Conservation (phyloP, 1,139 yeast species). For the Komagataea norvegica region DNA sequence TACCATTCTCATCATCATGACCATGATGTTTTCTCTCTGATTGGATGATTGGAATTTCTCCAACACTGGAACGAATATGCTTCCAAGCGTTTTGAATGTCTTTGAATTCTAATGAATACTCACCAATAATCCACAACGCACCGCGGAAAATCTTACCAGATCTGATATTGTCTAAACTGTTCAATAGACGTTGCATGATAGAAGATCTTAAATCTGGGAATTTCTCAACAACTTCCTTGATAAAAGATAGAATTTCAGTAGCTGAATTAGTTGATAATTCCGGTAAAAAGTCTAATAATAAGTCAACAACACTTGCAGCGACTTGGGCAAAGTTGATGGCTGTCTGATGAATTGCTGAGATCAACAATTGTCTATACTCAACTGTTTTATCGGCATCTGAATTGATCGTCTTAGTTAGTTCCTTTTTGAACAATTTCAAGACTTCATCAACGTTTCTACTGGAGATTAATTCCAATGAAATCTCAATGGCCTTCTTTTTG, state of each 20-base stretch:
- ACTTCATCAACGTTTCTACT: conserved; percentile 94
- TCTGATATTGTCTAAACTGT: conserved; percentile 60
- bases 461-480: conserved; percentile 73
- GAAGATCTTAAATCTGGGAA: conserved; percentile 75
- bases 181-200: conserved; percentile 61
- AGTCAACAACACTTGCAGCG: conserved; percentile 85
- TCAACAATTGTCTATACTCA: conserved; percentile 86
- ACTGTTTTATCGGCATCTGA: conserved; percentile 72
- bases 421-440: conserved; percentile 85
- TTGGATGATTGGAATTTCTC: conserved; percentile 86
- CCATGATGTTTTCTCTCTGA: conserved; percentile 54
- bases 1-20: conserved; percentile 35
- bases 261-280: conserved; percentile 87
- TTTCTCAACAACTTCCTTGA: conserved; percentile 90
- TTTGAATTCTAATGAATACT: conserved; percentile 68
- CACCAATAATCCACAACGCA: conserved; percentile 94
- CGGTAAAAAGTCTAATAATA: conserved; percentile 79
- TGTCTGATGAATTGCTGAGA: conserved; percentile 82
- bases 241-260: conserved; percentile 79
- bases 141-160: conserved; percentile 93
- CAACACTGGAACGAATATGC: conserved; percentile 74
- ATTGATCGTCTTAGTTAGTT: conserved; percentile 67
- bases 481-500: conserved; percentile 79
- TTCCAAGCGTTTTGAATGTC: conserved; percentile 86
- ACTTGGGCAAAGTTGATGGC: conserved; percentile 89